Conservation (phyloP, 495 filamentous ascomycete genomes). For the Penicillium fimorum region DNA sequence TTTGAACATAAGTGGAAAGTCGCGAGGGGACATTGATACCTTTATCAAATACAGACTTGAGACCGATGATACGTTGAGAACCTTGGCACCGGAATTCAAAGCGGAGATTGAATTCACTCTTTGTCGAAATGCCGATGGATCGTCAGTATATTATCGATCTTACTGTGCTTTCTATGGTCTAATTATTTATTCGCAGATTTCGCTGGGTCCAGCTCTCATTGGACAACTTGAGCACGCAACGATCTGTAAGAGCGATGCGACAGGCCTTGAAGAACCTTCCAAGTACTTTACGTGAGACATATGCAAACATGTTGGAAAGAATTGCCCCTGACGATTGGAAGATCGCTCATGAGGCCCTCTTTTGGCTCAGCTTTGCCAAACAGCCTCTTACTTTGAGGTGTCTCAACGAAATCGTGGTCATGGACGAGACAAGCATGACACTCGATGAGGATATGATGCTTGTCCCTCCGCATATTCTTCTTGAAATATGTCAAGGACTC, state of each 20-base stretch:
- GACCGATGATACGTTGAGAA: conserved; percentile 11
- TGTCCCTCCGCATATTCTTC: conserved; percentile 22
- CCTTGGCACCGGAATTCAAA: conserved; percentile 13
- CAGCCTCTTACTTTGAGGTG: conserved; percentile 10
- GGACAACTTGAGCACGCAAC: conserved; percentile 20
- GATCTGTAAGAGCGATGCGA: conserved; percentile 22
- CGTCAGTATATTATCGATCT: conserved; percentile 12
- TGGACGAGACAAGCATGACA: conserved; percentile 14
- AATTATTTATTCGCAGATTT: conserved; percentile 14
- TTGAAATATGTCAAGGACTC: conserved; percentile 24
- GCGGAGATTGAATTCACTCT: conserved; percentile 15
- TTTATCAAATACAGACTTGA: conserved; percentile 19
- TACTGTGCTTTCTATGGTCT: background rate
- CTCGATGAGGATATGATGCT: conserved; percentile 28
- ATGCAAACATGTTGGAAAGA: conserved; percentile 19
- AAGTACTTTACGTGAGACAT: conserved; percentile 22
- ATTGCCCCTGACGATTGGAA: conserved; percentile 15
- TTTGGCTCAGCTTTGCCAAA: conserved; percentile 22
- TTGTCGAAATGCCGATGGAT: conserved; percentile 20
- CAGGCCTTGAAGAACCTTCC: conserved; percentile 18
- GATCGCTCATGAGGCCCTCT: conserved; percentile 21
- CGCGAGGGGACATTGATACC: conserved; percentile 17
- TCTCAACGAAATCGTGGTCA: conserved; percentile 21
- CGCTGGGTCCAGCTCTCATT: conserved; percentile 29
- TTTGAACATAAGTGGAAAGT: conserved; percentile 17